Evolutionary conservation across 1,139 yeast genomes (phyloP), one percentile per base, ranked within the genome.

Genomic region (Tardiomyces blankii): DNA sequence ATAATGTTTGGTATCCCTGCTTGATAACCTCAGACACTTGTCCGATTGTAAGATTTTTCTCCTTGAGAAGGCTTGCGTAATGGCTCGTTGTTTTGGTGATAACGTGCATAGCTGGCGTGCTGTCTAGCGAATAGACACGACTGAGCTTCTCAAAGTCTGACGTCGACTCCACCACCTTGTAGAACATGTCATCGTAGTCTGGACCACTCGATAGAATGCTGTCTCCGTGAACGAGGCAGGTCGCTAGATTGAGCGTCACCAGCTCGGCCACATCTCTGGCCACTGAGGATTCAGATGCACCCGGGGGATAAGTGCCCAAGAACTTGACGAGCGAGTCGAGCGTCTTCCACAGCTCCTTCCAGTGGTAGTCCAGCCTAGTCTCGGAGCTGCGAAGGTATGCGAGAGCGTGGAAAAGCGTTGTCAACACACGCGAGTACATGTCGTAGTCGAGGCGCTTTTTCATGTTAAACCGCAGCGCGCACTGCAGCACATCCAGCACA

Each of bases 271-370:
- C 48, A 19, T 50, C 53, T 9, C 42, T 25, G 1, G 56, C 55
- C 39, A 19, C 13, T 44, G 41, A 23, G 41, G 44, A 28, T 47
- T 40, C 30, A 42, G 43, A n/a, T 7, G 25, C 7, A 7, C 7
- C 25, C 7, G 58, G 51, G 8, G 54, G 50, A 41, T 55, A 55
- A 14, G 57, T 47, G 46, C 50, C 55, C 44, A 58, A 47, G 43
- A 54, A 65, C 42, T 54, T 52, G 12, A 60, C 43, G 2, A 63
- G 47, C 4, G 60, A 58, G 19, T 63, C 43, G n/a, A 65, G 45
- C 2, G 68, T 57, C 43, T 55, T 57, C 69, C 70, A 67, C 33
- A 68, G 52, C 44, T 66, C 69, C 13, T 57, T 48, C 72, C 72
- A 68, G 47, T 63, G 62, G 47, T 67, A 67, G 11, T 48, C 47